phyloP scores from a whole-genome alignment of 495 filamentous ascomycete genomes.

The Neurospora sp. region DNA sequence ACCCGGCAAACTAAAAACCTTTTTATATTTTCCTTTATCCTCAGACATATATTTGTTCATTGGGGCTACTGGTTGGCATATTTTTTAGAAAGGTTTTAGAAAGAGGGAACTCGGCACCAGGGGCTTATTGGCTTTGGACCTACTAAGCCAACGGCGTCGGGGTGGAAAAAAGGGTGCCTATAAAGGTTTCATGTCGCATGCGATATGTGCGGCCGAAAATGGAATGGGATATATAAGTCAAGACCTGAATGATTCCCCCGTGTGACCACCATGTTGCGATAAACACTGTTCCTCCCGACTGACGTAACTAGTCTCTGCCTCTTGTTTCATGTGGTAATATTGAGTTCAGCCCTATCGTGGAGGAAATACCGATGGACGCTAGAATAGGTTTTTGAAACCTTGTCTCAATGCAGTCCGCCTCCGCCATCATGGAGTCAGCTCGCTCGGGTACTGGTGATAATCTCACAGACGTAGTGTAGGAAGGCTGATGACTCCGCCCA shows the following conservation, averaged over 20 bases:
- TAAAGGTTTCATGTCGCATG: constrained; percentile 4
- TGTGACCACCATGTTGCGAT: not conserved
- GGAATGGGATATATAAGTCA: not conserved
- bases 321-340: not conserved
- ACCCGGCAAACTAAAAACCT: not conserved
- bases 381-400: not conserved
- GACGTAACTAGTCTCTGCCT: not conserved
- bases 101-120: constrained; percentile 3
- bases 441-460: not conserved
- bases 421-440: not conserved
- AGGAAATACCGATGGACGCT: not conserved
- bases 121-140: not conserved
- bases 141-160: not conserved
- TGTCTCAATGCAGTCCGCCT: not conserved
- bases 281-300: not conserved
- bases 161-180: constrained; percentile 7
- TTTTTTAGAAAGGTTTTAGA: constrained; percentile 7
- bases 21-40: not conserved
- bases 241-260: not conserved
- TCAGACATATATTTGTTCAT: not conserved
- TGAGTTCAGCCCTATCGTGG: not conserved
- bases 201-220: not conserved
- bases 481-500: not conserved
- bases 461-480: not conserved
- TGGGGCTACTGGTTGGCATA: constrained; percentile 20